Evolutionary conservation across 768 basidiomycete genomes (phyloP), one percentile per base, ranked within the genome.

Genomic region (Suillus fuscotomentosus): DNA sequence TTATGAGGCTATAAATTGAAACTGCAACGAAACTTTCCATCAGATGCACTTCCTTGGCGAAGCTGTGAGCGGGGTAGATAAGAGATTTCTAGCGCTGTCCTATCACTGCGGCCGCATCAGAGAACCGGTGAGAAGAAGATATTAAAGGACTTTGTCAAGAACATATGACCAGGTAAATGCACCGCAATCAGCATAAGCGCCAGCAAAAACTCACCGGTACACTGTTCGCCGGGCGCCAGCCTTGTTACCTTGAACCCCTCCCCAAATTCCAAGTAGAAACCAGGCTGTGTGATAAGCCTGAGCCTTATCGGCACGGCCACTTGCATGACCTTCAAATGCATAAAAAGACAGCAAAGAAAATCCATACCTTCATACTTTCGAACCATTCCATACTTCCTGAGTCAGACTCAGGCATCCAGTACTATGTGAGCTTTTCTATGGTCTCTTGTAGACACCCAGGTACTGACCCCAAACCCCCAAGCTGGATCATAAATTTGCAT

Each of bases 251-350:
- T 14, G 50, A 24, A 50, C 24, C 24, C 47, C 22, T 50, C 15
- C 48, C 14, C 15, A 17, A 17, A 51, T 17, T 8, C 15, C 15
- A 51, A 8, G 24, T 50, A 66, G 38, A 61, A 62, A 56, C 42
- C 54, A 63, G 60, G 61, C 36, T 53, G 24, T 48, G 67, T 31
- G 50, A 38, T 34, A 54, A 31, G 31, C 31, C 53, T 54, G 20
- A 31, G 31, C 31, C 31, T 31, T 31, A 34, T 54, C 31, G 10
- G 17, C 31, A 54, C 3, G 17, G 20, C 20, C 27, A 20, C 31
- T 51, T 51, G 24, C 31, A 31, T 31, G 31, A 31, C 31, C 27
- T 34, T 54, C 31, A 10, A 6, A 54, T 34, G 31, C 31, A 34
- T n/a, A 34, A 54, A 51, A 31, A 17, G 51, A 9, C 51, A 31